These are phyloP conservation scores for Diplodia scrobiculata DNA, from an alignment of 2,329 filamentous ascomycete species.

Conservation along the genomic window DNA sequence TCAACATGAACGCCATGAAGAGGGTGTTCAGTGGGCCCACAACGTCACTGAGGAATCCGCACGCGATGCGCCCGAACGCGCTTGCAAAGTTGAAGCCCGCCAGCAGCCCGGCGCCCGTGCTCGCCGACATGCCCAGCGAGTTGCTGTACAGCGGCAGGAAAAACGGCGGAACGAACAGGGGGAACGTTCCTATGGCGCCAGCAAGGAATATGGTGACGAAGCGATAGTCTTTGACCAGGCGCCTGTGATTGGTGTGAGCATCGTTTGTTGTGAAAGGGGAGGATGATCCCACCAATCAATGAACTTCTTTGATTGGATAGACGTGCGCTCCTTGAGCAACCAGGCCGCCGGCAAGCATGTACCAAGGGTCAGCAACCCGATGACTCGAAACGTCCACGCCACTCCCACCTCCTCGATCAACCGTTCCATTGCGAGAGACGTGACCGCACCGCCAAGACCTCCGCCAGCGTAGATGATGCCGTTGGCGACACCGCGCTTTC, in stretches of 20 bases:
- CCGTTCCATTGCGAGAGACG: conserved; percentile 54
- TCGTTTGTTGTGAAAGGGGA: conserved; percentile 9
- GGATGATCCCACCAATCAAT: conserved; percentile 53
- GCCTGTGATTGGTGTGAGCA: conserved; percentile 40
- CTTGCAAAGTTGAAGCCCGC: conserved; percentile 65
- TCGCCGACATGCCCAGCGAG: conserved; percentile 58
- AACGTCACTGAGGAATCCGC: conserved; percentile 53
- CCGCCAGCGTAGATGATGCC: conserved; percentile 59
- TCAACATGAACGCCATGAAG: conserved; percentile 55
- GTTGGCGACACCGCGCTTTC: conserved; percentile 59
- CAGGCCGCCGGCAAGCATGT: conserved; percentile 61
- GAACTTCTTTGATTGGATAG: conserved; percentile 41
- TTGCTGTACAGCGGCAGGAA: conserved; percentile 61
- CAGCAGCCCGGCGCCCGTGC: conserved; percentile 59
- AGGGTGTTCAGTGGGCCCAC: conserved; percentile 42
- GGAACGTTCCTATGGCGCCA: conserved; percentile 60
- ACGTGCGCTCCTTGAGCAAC: conserved; percentile 54
- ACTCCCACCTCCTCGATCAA: conserved; percentile 52
- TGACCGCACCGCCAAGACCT: conserved; percentile 59
- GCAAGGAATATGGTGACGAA: conserved; percentile 59
- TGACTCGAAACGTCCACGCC: conserved; percentile 57
- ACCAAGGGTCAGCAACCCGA: conserved; percentile 56
- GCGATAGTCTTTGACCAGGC: conserved; percentile 55
- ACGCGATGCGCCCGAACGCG: conserved; percentile 59
- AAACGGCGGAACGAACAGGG: conserved; percentile 63